Conservation (phyloP, 108 stramenopile genomes). For the Nitzschia sp. region DNA sequence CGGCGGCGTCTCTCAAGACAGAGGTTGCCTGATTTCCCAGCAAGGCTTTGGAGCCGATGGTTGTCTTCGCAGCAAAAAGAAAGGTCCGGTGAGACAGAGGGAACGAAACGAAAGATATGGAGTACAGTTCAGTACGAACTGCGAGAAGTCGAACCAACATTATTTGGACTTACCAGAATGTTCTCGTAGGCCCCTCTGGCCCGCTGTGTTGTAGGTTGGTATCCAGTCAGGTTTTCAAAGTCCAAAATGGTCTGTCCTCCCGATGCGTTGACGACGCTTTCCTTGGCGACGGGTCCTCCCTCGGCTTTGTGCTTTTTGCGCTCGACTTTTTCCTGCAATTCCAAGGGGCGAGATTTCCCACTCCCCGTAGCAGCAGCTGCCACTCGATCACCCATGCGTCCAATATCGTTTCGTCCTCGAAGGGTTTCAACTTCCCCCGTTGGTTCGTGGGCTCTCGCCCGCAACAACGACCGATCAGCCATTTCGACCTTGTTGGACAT, state of each 20-base stretch:
- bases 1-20: constrained; percentile 89
- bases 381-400: constrained; percentile 83
- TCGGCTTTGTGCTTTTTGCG: constrained; percentile 22
- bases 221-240: constrained; percentile 51
- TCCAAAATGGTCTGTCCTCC: constrained; percentile 61
- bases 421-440: constrained; percentile 97
- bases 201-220: constrained; percentile 73
- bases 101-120: not conserved
- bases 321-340: constrained; percentile 56
- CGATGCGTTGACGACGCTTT: constrained; percentile 12
- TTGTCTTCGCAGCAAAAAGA: constrained; percentile 30
- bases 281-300: constrained; percentile 4
- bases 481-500: constrained; percentile 97
- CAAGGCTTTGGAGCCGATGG: constrained; percentile 50
- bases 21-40: constrained; percentile 93
- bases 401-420: constrained; percentile 64
- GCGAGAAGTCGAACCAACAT: not conserved
- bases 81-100: not conserved
- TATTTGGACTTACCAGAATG: constrained; percentile 64
- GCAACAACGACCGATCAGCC: constrained; percentile 57
- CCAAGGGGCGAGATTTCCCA: constrained; percentile 44
- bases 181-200: constrained; percentile 79
- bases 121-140: not conserved
- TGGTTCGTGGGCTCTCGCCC: constrained; percentile 58
- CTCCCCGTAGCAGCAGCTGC: constrained; percentile 59